Base-by-base conservation (phyloP, 2,329 filamentous ascomycete species). In the Ambrosiella beaveri region DNA sequence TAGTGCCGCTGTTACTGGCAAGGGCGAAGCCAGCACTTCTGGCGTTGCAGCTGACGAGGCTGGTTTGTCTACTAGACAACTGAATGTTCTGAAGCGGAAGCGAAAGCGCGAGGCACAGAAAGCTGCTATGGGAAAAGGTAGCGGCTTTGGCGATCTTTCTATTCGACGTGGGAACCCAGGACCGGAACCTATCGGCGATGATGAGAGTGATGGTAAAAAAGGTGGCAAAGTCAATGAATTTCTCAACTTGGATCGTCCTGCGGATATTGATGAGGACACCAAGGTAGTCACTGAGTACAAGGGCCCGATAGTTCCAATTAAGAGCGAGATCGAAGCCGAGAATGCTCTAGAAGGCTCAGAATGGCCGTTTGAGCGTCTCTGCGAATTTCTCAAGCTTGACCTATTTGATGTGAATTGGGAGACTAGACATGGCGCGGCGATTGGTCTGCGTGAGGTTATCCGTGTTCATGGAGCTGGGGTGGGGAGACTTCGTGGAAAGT, bases 251-350 rank as follows among this genome's bases (percentile, higher is more conserved):
- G 91, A 96, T 15, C 81, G 88, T 55, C 81, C 81, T 15, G 74
- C 80, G 39, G 84, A 86, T 49, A 77, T 85, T 2, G 90, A 97
- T 62, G 93, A 98, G 67, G 88, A 95, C 53, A 82, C 83, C 4
- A 96, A 96, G 67, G 82, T 98, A 13, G 86, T 97, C 35, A 88
- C 89, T 50, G 93, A 98, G 66, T 97, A 95, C 74, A 97, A 97
- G 68, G 94, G 93, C 2, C 79, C 84, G 1, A 73, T 82, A 2
- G 74, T 88, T 8, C 81, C 86, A 1, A 88, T 95, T 67, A 93
- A 95, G 68, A 88, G 91, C 0, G 81, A 93, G 59, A 78, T 97
- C 59, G 83, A 95, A 67, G 77, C 82, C 1, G 87, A 94, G 59
- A 79, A 85, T 12, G 81, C 85, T 63, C 78, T 86, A 60, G 80